These are phyloP conservation scores for Suhomyces vadensis DNA, from an alignment of 805 yeast species.

Conservation along the genomic window DNA sequence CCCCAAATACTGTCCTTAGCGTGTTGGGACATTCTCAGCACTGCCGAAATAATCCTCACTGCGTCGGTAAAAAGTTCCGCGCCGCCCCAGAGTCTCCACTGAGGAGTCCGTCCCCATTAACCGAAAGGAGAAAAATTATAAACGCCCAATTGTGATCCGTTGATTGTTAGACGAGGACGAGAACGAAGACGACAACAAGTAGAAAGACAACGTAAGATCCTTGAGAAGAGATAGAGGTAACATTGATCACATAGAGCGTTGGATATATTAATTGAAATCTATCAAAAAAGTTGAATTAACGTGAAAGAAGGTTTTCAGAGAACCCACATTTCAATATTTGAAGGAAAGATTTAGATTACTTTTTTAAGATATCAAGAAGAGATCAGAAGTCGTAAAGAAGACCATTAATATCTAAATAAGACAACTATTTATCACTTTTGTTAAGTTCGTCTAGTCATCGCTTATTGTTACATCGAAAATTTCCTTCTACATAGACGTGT, in stretches of 20 bases:
- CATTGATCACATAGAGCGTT: background rate
- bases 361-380: no score
- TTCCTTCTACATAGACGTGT: background rate
- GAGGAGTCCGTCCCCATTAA: conserved; percentile 5
- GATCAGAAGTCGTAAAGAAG: no score
- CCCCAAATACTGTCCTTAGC: background rate
- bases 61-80: background rate
- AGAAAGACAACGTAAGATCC: background rate
- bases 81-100: conserved; percentile 2
- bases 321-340: background rate
- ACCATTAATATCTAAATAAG: no score
- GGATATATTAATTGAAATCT: background rate
- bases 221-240: background rate
- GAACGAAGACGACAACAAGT: background rate
- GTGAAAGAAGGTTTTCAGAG: background rate
- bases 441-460: background rate
- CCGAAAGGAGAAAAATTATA: conserved; percentile 8
- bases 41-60: background rate
- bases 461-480: background rate
- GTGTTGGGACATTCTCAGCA: background rate
- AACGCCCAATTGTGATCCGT: conserved; percentile 10
- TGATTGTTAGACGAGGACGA: conserved; percentile 7
- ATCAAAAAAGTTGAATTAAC: background rate
- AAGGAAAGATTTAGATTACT: no score
- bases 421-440: no score